phyloP scores from a whole-genome alignment of 2,329 filamentous ascomycete species.

The Penicillium brevicompactum region DNA sequence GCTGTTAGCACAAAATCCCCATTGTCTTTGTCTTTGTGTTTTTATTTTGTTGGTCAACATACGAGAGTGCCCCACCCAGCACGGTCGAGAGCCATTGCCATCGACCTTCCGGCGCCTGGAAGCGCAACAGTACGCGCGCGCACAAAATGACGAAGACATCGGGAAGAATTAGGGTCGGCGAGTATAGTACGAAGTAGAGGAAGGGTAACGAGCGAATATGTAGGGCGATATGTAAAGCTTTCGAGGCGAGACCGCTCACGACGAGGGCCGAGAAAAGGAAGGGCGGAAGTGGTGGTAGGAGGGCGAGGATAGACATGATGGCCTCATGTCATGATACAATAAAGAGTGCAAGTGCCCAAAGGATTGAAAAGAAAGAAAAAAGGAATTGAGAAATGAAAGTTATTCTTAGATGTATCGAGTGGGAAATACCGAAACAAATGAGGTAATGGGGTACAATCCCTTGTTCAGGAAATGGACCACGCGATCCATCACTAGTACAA shows the following conservation, averaged over 20 bases:
- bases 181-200: slow-evolving; percentile 38
- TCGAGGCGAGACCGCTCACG: slow-evolving; percentile 36
- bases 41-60: slow-evolving; percentile 12
- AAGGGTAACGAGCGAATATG: slow-evolving; percentile 36
- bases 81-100: slow-evolving; percentile 28
- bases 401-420: slow-evolving; percentile 5
- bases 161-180: slow-evolving; percentile 41
- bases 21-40: background rate
- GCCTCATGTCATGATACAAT: slow-evolving; percentile 22
- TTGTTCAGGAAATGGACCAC: slow-evolving; percentile 5
- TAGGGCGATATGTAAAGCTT: slow-evolving; percentile 36
- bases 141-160: slow-evolving; percentile 37
- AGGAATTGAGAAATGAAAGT: background rate
- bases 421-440: slow-evolving; percentile 3
- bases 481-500: slow-evolving; percentile 1
- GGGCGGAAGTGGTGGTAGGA: slow-evolving; percentile 23
- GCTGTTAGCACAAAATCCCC: background rate
- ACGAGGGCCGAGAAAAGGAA: slow-evolving; percentile 33
- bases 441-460: background rate
- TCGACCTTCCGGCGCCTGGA: slow-evolving; percentile 18
- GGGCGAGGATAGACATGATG: slow-evolving; percentile 23
- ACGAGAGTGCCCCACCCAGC: slow-evolving; percentile 33
- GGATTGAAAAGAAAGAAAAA: background rate
- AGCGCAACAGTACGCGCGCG: slow-evolving; percentile 32
- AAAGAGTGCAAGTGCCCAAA: background rate